phyloP scores from a whole-genome alignment of 2,329 filamentous ascomycete species.

The Dendrostoma leiphaemia region DNA sequence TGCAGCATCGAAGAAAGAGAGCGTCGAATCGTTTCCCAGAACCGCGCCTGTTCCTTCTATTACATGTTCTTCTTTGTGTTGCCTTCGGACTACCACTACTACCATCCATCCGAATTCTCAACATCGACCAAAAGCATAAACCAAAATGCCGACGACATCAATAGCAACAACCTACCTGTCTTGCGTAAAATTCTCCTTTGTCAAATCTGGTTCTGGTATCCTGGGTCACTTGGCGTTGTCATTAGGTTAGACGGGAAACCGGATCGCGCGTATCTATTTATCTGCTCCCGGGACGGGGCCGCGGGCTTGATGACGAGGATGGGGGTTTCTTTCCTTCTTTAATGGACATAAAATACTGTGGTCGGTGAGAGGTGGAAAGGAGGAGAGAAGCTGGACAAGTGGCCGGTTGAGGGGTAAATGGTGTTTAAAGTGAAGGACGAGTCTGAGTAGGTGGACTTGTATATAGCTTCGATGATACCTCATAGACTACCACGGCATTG shows the following conservation, averaged over 20 bases:
- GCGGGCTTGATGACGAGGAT: too few species aligned
- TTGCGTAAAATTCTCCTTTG: slow-evolving; percentile 6
- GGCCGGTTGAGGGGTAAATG: too few species aligned
- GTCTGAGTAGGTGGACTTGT: slow-evolving; percentile 6
- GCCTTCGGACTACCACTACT: too few species aligned
- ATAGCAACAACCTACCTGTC: neutral
- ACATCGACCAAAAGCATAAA: too few species aligned
- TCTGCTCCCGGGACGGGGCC: neutral
- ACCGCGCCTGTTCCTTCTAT: neutral
- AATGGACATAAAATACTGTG: too few species aligned
- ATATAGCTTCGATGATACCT: slow-evolving; percentile 24
- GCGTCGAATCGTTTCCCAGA: slow-evolving; percentile 13
- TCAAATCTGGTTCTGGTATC: neutral
- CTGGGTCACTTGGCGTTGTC: slow-evolving; percentile 1
- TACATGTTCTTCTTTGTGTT: neutral
- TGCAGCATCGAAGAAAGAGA: slow-evolving; percentile 18
- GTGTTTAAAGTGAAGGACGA: neutral
- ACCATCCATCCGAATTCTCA: neutral
- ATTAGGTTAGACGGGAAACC: slow-evolving; percentile 5
- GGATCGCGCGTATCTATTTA: too few species aligned
- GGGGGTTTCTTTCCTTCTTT: neutral
- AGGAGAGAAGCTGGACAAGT: neutral
- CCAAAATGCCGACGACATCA: neutral
- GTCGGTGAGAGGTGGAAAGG: neutral
- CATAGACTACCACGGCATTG: slow-evolving; percentile 20